Base-by-base conservation (phyloP, 257 asterid genomes). In the Solanum clarkiae region DNA sequence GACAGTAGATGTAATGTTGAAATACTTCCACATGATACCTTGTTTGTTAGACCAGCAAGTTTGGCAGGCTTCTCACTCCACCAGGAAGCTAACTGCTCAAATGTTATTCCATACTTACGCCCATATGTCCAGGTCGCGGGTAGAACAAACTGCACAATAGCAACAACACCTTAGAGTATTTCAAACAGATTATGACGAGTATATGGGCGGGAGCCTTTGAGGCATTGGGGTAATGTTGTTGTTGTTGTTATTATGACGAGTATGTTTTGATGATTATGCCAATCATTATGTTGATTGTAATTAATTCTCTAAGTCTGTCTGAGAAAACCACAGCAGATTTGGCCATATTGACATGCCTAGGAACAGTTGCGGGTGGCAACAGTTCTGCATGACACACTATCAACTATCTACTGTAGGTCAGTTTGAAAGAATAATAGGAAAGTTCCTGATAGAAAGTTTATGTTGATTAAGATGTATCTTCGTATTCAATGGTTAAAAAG, bases 11-110 rank as follows among this genome's bases (percentile, higher is more conserved):
- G 47, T 10, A 53, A 26, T 42, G 0, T 12, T 36, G 5, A 82
- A 9, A 71, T 22, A 15, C n/a, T 45, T 63, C 60, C 11, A 66
- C 18, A 24, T 16, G 29, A 62, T 84, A 96, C 99, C 94, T 97
- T 97, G 14, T 87, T 89, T 79, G 88, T 86, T 82, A 91, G 94
- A 42, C 96, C 94, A 74, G 99, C 97, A 80, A 95, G 97, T 86
- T 95, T 94, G 13, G 99, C 99, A 2, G 99, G 99, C 89, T 86
- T 94, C 91, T 95, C 99, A 65, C 98, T 93, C 99, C 99, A 97
- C 99, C 93, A 92, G 10, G 97, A 92, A 84, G 92, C 98, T 85
- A 97, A 85, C 57, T 95, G 95, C 86, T 87, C 90, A 77, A 93
- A 90, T 51, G 92, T 91, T 74, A 97, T 87, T 55, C 95, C 94